Conservation (phyloP, 257 asterid species). For the Nicotiana knightiana region DNA sequence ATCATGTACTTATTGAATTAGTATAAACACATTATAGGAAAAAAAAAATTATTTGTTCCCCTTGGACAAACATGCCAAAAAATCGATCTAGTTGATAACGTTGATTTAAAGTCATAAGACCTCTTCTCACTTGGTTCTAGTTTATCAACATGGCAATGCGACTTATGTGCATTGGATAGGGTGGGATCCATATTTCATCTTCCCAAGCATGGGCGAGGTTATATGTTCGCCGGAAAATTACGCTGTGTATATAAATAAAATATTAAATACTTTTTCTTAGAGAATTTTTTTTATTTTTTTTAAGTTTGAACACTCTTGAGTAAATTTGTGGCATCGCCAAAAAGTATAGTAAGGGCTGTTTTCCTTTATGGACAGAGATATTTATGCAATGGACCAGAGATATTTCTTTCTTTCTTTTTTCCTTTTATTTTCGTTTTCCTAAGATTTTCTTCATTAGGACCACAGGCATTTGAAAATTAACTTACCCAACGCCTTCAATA, state of each 20-base stretch:
- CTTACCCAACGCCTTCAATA: background rate
- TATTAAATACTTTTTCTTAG: too few species aligned
- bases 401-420: background rate
- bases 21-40: too few species aligned
- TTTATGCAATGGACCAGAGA: conserved; percentile 7
- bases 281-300: too few species aligned
- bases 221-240: too few species aligned
- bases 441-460: background rate
- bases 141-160: background rate
- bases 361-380: background rate
- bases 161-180: background rate
- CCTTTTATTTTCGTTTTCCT: background rate
- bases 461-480: background rate
- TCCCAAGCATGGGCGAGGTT: too few species aligned
- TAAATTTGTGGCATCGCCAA: too few species aligned
- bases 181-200: conserved; percentile 6
- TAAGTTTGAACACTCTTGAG: too few species aligned
- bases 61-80: background rate
- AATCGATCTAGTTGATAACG: background rate
- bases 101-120: background rate
- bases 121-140: background rate
- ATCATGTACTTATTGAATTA: too few species aligned
- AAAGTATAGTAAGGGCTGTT: background rate
- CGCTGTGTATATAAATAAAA: too few species aligned
- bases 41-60: background rate